These are phyloP conservation scores for Jamesozyma gamospora DNA, from an alignment of 805 yeast genomes.

Conservation along the genomic window DNA sequence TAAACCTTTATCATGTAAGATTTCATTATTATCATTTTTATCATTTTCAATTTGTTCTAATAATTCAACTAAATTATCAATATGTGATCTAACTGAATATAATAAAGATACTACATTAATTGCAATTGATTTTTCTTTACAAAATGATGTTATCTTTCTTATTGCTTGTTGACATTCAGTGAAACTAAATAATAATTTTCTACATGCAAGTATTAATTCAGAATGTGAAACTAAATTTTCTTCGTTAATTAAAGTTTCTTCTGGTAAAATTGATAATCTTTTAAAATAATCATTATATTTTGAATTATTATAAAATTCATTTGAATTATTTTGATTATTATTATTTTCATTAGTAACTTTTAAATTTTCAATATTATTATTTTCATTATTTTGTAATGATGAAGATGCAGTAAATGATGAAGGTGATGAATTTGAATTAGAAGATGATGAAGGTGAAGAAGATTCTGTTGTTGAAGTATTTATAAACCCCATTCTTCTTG, in stretches of 20 bases:
- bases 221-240: conserved; percentile 24
- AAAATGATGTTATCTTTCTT: conserved; percentile 47
- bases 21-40: conserved; percentile 31
- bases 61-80: conserved; percentile 47
- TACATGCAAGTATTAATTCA: conserved; percentile 32
- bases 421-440: no score
- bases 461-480: conserved; percentile 4
- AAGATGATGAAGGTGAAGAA: neutral
- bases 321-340: neutral
- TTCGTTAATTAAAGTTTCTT: conserved; percentile 26
- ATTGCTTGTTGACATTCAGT: conserved; percentile 56
- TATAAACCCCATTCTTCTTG: conserved; percentile 68
- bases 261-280: conserved; percentile 55
- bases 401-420: neutral
- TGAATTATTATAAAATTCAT: conserved; percentile 25
- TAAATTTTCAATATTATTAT: neutral
- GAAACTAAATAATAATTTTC: conserved; percentile 52
- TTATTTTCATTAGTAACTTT: neutral
- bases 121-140: conserved; percentile 45
- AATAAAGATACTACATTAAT: conserved; percentile 43
- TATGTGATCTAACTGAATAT: conserved; percentile 43
- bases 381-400: neutral
- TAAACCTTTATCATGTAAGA: conserved; percentile 30
- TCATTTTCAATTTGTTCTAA: conserved; percentile 44
- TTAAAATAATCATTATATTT: conserved; percentile 56